A percentile compares a stretch with the other conserved stretches of the same genome.
Conservation (phyloP, 73 alveolate genomes). For the Stentor coeruleus region DNA sequence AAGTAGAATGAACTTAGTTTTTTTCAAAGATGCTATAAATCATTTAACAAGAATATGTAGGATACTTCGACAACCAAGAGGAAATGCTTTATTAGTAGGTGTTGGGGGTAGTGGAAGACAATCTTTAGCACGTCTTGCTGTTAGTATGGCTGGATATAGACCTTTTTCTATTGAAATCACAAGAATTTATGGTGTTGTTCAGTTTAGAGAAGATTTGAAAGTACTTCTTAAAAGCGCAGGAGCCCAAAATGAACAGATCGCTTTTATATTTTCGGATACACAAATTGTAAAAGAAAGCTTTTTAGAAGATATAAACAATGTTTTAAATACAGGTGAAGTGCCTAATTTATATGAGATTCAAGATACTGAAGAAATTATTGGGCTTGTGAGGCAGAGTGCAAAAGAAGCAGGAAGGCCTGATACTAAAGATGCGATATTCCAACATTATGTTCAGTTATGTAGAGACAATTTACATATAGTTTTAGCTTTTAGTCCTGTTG, state of each 20-base stretch:
- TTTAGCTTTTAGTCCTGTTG: conserved; percentile 99
- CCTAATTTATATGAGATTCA: conserved; percentile 99
- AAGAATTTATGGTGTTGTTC: conserved; percentile 95
- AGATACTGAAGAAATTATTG: conserved; percentile 96
- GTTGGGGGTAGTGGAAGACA: conserved; percentile 99
- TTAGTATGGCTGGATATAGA: conserved; percentile 83
- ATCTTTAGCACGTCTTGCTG: conserved; percentile 92
- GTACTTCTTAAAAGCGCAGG: conserved; percentile 88
- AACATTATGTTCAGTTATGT: conserved; percentile 92
- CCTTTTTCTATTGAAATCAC: conserved; percentile 95
- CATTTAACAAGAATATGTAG: conserved; percentile 97
- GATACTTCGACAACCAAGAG: conserved; percentile 96
- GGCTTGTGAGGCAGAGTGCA: conserved; percentile 94
- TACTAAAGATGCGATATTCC: conserved; percentile 92
- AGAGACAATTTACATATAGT: conserved; percentile 98
- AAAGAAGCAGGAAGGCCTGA: conserved; percentile 97
- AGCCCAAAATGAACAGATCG: conserved; percentile 82
- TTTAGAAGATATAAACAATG: conserved; percentile 99
- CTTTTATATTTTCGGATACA: conserved; percentile 96
- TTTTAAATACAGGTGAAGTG: conserved; percentile 99
- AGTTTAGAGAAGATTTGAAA: conserved; percentile 97
- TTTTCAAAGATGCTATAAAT: conserved; percentile 97
- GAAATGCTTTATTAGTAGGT: conserved; percentile 99
- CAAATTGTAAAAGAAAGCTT: conserved; percentile 98
- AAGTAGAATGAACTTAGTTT: conserved; percentile 95